phyloP scores from a whole-genome alignment of 495 filamentous ascomycete species.

The Neurospora africana region DNA sequence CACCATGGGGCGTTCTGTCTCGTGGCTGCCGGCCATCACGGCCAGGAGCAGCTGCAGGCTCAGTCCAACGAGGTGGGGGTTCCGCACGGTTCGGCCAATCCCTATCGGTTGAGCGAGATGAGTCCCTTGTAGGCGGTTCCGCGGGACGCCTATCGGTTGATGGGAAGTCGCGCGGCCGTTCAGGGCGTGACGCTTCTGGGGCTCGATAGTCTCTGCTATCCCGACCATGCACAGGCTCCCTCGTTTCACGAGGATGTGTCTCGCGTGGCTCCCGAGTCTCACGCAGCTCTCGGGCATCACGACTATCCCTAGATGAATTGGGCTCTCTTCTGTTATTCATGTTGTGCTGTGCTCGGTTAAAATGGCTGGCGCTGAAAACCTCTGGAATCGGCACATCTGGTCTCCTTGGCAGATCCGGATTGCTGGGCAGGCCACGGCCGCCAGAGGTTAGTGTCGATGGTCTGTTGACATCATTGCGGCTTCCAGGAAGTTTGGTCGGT shows the following conservation, averaged over 20 bases:
- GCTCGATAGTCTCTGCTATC: constrained; percentile 24
- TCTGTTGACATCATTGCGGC: constrained; percentile 22
- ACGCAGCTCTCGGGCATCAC: constrained; percentile 27
- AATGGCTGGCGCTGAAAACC: constrained; percentile 27
- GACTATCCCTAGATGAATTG: constrained; percentile 11
- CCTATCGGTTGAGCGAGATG: constrained; percentile 18
- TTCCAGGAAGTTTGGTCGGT: constrained; percentile 4
- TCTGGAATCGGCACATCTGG: constrained; percentile 34
- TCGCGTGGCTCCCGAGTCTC: constrained; percentile 29
- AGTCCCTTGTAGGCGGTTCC: constrained; percentile 19
- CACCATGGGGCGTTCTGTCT: constrained; percentile 20
- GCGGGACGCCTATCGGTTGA: constrained; percentile 15
- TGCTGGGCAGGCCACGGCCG: constrained; percentile 25
- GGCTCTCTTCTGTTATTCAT: constrained; percentile 18
- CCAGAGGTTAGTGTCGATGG: constrained; percentile 25
- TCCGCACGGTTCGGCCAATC: constrained; percentile 26
- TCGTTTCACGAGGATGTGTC: constrained; percentile 24
- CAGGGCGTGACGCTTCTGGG: constrained; percentile 17
- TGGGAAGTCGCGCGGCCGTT: constrained; percentile 20
- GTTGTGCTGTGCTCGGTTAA: constrained; percentile 23
- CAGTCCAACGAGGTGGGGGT: constrained; percentile 21
- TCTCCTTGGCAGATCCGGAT: constrained; percentile 31
- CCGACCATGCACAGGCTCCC: constrained; percentile 24
- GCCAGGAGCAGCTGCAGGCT: constrained; percentile 16
- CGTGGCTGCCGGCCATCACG: constrained; percentile 27